Evolutionary conservation across 371 early-diverging fungal species (phyloP), one percentile per base, ranked within the genome.

Genomic region (Apophysomyces elegans): DNA sequence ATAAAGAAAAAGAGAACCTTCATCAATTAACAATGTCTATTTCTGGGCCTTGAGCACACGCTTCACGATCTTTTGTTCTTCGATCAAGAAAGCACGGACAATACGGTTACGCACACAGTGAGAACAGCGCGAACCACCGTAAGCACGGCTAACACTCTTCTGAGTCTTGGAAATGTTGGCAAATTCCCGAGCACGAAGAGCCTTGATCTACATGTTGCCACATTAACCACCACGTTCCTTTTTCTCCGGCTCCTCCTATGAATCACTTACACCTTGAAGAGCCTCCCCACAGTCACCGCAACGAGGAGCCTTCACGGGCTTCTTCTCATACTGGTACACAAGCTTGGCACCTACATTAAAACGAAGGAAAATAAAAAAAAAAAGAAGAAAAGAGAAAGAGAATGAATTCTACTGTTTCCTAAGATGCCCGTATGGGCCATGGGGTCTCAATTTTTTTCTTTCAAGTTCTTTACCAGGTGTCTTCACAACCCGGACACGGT

Each of bases 31-130:
- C 32, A 26, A 26, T 26, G 32, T 26, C 54, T 50, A 50, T 50
- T 50, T 77, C 78, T 92, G 91, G 64, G 90, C 79, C 91, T 96
- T 96, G 80, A 96, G 86, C 74, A 96, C 95, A 84, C 91, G 93
- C 94, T 97, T 97, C 79, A 97, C 96, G 71, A 98, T 96, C 94
- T 97, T 96, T 85, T 97, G 97, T 87, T 98, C 98, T 87, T 98
- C 98, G 72, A 98, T 93, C 76, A 98, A 87, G 92, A 98, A 98
- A 74, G 98, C 96, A 73, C 98, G 96, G 71, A 98, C 93, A 83
- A 98, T 95, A 70, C 95, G 92, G 79, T 88, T 87, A 80, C 97
- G 93, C 60, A 97, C 98, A 87, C 98, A 97, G 83, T 79, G 75
- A 70, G 88, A 87, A 85, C 97, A 97, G 69, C 96, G 95, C 71